Evolutionary conservation across 1,284 basidiomycete species (phyloP), one percentile per base, ranked within the genome.

Genomic region (Trametes hirsuta): DNA sequence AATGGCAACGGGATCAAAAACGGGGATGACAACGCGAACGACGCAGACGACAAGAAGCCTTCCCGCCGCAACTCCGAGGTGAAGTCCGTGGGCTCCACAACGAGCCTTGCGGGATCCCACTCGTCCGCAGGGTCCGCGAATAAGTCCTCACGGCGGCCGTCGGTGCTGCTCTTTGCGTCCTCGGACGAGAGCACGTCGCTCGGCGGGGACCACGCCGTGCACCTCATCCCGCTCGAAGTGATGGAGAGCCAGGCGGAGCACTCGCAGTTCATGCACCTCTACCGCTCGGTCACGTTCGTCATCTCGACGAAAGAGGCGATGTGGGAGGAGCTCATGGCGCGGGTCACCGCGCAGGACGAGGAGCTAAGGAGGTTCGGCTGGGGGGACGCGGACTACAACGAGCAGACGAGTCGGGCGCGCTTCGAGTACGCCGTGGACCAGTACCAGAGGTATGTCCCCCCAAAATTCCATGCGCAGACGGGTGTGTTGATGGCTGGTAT

Each of bases 251-350:
- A 88, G 59, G 84, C 77, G 56, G 84, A 87, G 60, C 81, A 85
- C 40, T 84, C 85, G 12, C 76, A 88, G 40, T 87, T 85, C 5
- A 87, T 91, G 85, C 88, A 90, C 60, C 79, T 91, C 8, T 85
- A 87, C 68, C 78, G 82, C 59, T 81, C 85, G 30, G 88, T 85
- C 58, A 81, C 84, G 64, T 72, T 77, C 34, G 86, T 92, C n/a
- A 71, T 90, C 11, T 85, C 84, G 10, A 86, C 84, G 64, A 83
- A 86, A 72, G 90, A 92, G 71, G 85, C 88, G 41, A 90, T 92
- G 87, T 92, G 89, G 88, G 89, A 90, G 62, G 88, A 90, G 63
- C 77, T 92, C 55, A 80, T 81, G 62, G 84, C 85, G 64, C 78
- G 82, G 55, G 79, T 87, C 69, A 77, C 81, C 47, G 84, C 85